Percentiles rank a stretch among this genome's conserved stretches.
phyloP scores from a whole-genome alignment of 768 basidiomycete genomes.

The Agaricus blazei region DNA sequence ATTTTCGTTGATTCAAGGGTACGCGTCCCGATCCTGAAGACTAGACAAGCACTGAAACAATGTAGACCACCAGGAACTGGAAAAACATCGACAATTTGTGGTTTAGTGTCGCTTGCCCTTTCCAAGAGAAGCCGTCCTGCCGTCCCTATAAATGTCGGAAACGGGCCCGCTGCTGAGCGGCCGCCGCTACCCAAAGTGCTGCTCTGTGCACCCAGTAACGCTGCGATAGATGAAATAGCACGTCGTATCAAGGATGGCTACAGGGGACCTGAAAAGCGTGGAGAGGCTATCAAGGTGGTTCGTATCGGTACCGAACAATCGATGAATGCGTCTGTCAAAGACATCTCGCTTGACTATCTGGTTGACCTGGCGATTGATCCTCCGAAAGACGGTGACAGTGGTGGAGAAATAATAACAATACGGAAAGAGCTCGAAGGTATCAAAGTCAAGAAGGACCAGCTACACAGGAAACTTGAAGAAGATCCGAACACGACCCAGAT shows the following conservation, averaged over 20 bases:
- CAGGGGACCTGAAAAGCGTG: conserved; percentile 45
- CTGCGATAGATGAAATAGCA: conserved; percentile 96
- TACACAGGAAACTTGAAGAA: conserved; percentile 50
- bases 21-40: conserved; percentile 13
- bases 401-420: conserved; percentile 45
- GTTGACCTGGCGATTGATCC: conserved; percentile 74
- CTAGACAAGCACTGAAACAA: neutral
- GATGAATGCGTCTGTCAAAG: conserved; percentile 76
- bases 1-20: conserved; percentile 96
- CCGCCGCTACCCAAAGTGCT: conserved; percentile 59
- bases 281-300: conserved; percentile 53
- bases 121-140: conserved; percentile 55
- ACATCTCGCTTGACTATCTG: conserved; percentile 82
- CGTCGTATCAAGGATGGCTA: conserved; percentile 81
- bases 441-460: conserved; percentile 52
- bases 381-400: conserved; percentile 23
- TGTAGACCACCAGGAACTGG: conserved; percentile 93
- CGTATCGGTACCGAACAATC: conserved; percentile 78
- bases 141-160: conserved; percentile 46
- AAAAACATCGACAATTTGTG: conserved; percentile 97
- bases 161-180: conserved; percentile 33
- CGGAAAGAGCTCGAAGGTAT: conserved; percentile 67
- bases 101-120: conserved; percentile 81
- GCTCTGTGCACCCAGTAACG: conserved; percentile 96
- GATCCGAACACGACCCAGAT: conserved; percentile 55